These are phyloP conservation scores for Chlamydomonas sphaeroides DNA, from an alignment of 139 green algal genomes.

Conservation along the genomic window DNA sequence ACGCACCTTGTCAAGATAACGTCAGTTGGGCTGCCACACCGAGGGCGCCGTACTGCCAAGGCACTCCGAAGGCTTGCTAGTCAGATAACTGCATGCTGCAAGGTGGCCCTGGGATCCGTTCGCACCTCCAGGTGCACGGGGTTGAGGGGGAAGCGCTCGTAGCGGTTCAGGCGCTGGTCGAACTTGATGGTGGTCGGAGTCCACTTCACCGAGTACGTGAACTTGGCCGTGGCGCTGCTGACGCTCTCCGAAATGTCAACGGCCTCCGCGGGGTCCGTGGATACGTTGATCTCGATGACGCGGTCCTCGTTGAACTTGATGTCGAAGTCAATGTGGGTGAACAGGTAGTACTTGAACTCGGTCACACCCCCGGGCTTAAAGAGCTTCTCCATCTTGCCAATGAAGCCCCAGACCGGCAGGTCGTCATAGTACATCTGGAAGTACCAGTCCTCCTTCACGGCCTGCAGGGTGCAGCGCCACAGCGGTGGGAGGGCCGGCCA, in stretches of 20 bases:
- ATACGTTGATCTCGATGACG: conserved; percentile 94
- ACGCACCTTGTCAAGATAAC: too few species aligned
- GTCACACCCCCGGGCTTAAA: conserved; percentile 45
- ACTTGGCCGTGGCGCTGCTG: conserved; percentile 60
- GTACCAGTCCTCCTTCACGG: conserved; percentile 74
- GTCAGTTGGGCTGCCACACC: too few species aligned
- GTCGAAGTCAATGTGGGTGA: conserved; percentile 93
- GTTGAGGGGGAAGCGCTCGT: conserved; percentile 83
- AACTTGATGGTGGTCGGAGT: conserved; percentile 72
- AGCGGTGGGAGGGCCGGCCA: too few species aligned
- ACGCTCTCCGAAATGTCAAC: conserved; percentile 61
- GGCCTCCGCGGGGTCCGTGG: conserved; percentile 73
- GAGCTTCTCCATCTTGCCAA: conserved; percentile 78
- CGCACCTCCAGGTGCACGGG: conserved; percentile 90
- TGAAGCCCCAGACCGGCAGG: conserved; percentile 96
- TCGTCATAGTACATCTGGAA: conserved; percentile 93
- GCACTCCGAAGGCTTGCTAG: too few species aligned
- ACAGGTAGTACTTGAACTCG: conserved; percentile 71
- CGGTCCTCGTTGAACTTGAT: conserved; percentile 83
- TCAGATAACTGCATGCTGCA: too few species aligned
- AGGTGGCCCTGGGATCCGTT: too few species aligned
- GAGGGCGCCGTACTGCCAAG: too few species aligned
- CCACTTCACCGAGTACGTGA: conserved; percentile 91
- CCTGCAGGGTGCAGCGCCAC: conserved; percentile 45
- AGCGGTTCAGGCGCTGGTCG: conserved; percentile 88